Conservation (phyloP, 805 yeast genomes). For the Myxozyma sirexii region DNA sequence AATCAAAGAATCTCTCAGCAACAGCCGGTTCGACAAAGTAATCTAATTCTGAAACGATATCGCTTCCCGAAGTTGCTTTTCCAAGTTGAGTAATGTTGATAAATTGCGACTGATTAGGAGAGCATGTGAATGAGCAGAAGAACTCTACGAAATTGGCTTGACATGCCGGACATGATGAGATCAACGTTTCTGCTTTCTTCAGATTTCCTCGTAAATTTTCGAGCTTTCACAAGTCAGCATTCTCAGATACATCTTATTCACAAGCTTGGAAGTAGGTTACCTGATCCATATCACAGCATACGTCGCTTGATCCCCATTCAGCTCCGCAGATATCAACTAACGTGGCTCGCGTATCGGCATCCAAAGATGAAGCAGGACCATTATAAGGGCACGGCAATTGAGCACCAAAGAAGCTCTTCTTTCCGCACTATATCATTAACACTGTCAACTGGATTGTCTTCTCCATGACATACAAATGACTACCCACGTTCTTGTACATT, state of each 20-base stretch:
- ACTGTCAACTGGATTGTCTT: not conserved
- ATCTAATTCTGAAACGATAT: conserved; percentile 71
- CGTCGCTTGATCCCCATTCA: conserved; percentile 55
- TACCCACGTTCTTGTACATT: conserved; percentile 51
- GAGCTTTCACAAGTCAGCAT: conserved; percentile 31
- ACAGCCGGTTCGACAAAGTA: conserved; percentile 60
- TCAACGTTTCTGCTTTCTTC: conserved; percentile 74
- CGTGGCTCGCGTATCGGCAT: conserved; percentile 48
- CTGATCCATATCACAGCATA: conserved; percentile 77
- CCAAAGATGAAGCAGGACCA: conserved; percentile 52
- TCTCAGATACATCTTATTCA: not conserved
- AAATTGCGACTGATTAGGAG: conserved; percentile 77
- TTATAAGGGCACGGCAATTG: conserved; percentile 77
- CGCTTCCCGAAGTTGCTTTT: conserved; percentile 50
- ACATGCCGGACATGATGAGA: conserved; percentile 95
- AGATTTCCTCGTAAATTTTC: conserved; percentile 57
- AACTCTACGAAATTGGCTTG: conserved; percentile 77
- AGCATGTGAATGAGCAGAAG: conserved; percentile 85
- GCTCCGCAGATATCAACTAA: conserved; percentile 72
- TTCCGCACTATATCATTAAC: conserved; percentile 63
- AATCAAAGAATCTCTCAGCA: conserved; percentile 71
- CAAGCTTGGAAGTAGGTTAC: conserved; percentile 37
- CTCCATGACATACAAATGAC: not conserved
- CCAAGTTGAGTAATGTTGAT: conserved; percentile 62
- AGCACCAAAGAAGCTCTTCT: conserved; percentile 73